A percentile compares a stretch with the other conserved stretches of the same genome.
phyloP scores from a whole-genome alignment of 306 rosid species.

The Trifolium pratense region DNA sequence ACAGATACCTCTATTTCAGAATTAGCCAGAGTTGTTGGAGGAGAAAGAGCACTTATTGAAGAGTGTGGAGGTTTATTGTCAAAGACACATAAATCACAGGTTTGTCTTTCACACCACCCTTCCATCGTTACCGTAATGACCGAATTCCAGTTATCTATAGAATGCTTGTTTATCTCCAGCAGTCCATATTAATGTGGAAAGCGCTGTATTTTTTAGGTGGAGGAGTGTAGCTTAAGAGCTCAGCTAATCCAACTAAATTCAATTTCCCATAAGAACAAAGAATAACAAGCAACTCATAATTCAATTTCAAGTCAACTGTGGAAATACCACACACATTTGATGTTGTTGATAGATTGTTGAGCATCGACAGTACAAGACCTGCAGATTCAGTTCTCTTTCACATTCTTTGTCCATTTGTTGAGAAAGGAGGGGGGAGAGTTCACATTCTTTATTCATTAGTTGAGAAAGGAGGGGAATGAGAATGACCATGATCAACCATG shows the following conservation, averaged over 20 bases:
- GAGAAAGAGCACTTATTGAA: constrained; percentile 75
- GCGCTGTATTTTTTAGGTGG: constrained; percentile 60
- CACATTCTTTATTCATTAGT: constrained; percentile 43
- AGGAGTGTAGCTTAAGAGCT: constrained; percentile 80
- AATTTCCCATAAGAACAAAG: constrained; percentile 31
- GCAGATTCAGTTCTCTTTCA: constrained; percentile 29
- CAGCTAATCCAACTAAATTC: constrained; percentile 65
- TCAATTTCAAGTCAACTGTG: constrained; percentile 37
- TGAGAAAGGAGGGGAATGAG: constrained; percentile 39
- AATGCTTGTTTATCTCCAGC: neutral
- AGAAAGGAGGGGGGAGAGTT: constrained; percentile 36
- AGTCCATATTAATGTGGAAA: constrained; percentile 30
- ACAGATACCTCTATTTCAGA: constrained; percentile 67
- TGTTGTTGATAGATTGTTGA: constrained; percentile 35
- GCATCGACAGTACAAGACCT: neutral
- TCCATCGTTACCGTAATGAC: constrained; percentile 4
- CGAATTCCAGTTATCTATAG: neutral
- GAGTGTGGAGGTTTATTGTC: constrained; percentile 68
- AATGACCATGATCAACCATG: constrained; percentile 35
- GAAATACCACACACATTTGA: constrained; percentile 26
- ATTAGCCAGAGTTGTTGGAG: constrained; percentile 66
- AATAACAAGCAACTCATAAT: constrained; percentile 31
- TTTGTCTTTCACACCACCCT: constrained; percentile 39
- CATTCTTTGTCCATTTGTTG: constrained; percentile 45
- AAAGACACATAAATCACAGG: constrained; percentile 67